Evolutionary conservation across 2,329 filamentous ascomycete genomes (phyloP).

Genomic region (Thielaviopsis punctulata): DNA sequence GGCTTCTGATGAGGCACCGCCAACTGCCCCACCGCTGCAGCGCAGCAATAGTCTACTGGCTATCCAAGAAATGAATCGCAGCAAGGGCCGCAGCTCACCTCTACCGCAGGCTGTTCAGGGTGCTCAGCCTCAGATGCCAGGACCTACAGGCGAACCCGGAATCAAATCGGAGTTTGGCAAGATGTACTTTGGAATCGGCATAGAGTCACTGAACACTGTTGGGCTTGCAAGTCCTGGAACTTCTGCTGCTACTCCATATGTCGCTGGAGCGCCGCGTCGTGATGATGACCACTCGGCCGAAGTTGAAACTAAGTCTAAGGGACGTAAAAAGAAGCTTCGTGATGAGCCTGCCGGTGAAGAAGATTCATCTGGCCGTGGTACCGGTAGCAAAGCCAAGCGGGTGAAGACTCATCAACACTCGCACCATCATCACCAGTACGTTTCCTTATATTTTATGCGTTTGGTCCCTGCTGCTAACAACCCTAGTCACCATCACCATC

Average conservation of each 20-base stretch:
- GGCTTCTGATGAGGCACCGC: constrained; percentile 32
- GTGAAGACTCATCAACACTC: constrained; percentile 39
- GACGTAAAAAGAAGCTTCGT: constrained; percentile 52
- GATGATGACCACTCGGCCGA: constrained; percentile 32
- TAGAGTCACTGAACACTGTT: constrained; percentile 30
- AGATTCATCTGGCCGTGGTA: constrained; percentile 47
- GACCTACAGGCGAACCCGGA: constrained; percentile 64
- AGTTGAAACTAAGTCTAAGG: constrained; percentile 25
- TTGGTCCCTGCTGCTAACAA: background rate
- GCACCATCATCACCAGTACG: constrained; percentile 52
- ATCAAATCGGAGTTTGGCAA: constrained; percentile 92
- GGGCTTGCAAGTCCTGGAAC: constrained; percentile 35
- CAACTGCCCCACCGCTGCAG: constrained; percentile 25
- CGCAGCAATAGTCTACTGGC: constrained; percentile 45
- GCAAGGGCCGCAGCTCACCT: constrained; percentile 65
- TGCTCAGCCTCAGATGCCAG: constrained; percentile 63
- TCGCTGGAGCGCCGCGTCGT: constrained; percentile 25
- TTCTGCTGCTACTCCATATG: constrained; percentile 19
- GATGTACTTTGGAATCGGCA: constrained; percentile 84
- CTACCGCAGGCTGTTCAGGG: constrained; percentile 88
- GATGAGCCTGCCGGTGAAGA: constrained; percentile 55
- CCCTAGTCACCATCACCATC: constrained; percentile 26
- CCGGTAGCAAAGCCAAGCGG: constrained; percentile 45
- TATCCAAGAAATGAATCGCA: constrained; percentile 60
- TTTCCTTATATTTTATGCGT: constrained; percentile 13